Percentiles rank a stretch among this genome's conserved stretches.
Conservation (phyloP, 2,329 filamentous ascomycete species). For the Thyridium curvatum region DNA sequence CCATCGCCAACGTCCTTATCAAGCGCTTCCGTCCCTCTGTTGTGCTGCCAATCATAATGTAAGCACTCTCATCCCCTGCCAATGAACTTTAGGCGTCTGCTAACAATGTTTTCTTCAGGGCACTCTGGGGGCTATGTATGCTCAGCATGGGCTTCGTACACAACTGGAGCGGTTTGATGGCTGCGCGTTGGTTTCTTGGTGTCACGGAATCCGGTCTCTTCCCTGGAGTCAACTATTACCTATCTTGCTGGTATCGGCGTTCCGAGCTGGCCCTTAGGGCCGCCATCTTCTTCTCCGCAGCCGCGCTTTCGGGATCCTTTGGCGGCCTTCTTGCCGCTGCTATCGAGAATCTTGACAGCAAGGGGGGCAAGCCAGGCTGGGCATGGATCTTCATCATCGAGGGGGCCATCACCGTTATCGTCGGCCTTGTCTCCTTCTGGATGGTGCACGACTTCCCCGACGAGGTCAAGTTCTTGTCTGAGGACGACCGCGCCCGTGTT, state of each 20-base stretch:
- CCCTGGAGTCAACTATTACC: slow-evolving; percentile 71
- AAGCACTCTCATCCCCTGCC: slow-evolving; percentile 1
- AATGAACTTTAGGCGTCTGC: not conserved
- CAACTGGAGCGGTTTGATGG: slow-evolving; percentile 55
- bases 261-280: slow-evolving; percentile 74
- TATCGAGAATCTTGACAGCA: slow-evolving; percentile 63
- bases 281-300: slow-evolving; percentile 79
- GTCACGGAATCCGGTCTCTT: slow-evolving; percentile 66
- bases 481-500: slow-evolving; percentile 64
- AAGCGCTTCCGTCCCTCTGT: slow-evolving; percentile 54
- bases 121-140: slow-evolving; percentile 59
- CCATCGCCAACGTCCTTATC: slow-evolving; percentile 55
- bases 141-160: slow-evolving; percentile 56
- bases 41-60: slow-evolving; percentile 59
- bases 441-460: slow-evolving; percentile 80
- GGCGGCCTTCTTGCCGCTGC: slow-evolving; percentile 68
- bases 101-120: slow-evolving; percentile 25
- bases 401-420: slow-evolving; percentile 62
- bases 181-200: slow-evolving; percentile 59
- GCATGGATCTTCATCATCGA: slow-evolving; percentile 65
- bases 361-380: slow-evolving; percentile 52
- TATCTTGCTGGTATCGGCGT: slow-evolving; percentile 79
- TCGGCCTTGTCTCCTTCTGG: slow-evolving; percentile 66
- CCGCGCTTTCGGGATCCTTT: slow-evolving; percentile 72
- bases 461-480: slow-evolving; percentile 64